Base-by-base conservation (phyloP, 2,329 filamentous ascomycete species). In the Bretziella fagacearum region DNA sequence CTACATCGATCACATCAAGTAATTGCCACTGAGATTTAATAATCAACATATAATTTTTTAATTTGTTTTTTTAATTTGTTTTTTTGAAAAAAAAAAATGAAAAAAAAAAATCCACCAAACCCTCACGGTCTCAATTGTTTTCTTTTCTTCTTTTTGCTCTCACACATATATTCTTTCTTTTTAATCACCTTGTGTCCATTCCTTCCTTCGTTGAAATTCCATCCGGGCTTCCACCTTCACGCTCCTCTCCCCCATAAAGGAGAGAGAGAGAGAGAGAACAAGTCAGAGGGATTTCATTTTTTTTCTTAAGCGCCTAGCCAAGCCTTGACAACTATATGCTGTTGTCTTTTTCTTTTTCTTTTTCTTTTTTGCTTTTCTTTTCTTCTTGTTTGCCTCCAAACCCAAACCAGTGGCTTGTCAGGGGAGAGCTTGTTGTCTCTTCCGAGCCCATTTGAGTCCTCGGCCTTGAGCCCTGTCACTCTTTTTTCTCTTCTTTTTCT, bases 291-390 rank as follows among this genome's bases (percentile, higher is more conserved):
- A 20, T 43, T 36, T 33, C 35, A 27, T 11, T 39, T 41, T 11
- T 39, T 41, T 10, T 30, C 4, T 42, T 47, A 43, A 47, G 37
- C 37, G 37, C 36, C 35, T 25, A 42, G 45, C 45, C 45, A 47
- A 47, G 45, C 45, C 45, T 33, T 42, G 23, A 13, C 25, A 10
- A 15, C 29, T 42, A 11, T 44, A 27, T 15, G 18, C 15, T 44
- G 17, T 22, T 33, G 10, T 41, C 22, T 10, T 41, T 25, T 26
- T 15, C 22, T 41, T 40, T 40, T 4, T 10, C 20, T 33, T 32
- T 20, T 29, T n/a, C 23, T 4, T 10, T 29, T 33, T 32, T 20
- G 17, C 13, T 29, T 29, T 43, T 26, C 20, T 17, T 40, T 10
- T 40, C 36, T 22, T 40, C n/a, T 22, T 40, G 27, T 30, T 30